Base-by-base conservation (phyloP, 352 stramenopile species). In the Pythium chondricola region DNA sequence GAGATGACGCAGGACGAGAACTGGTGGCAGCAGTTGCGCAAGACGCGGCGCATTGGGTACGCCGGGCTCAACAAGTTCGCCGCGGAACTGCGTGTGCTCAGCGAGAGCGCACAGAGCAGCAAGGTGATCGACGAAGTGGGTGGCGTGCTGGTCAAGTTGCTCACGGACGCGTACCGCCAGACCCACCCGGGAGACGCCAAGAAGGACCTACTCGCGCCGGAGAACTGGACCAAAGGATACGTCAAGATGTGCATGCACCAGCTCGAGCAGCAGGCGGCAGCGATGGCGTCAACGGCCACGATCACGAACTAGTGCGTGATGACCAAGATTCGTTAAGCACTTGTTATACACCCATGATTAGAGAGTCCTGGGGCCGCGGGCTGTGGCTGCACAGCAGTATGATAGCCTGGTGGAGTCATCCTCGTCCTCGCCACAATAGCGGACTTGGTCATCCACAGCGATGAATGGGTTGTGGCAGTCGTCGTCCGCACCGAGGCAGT, bases 21-120 rank as follows among this genome's bases (percentile, higher is more conserved):
- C 7, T 88, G 76, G 76, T 88, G 76, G 74, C 67, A 84, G 32
- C 52, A 61, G 6, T 59, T 85, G 30, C 44, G 48, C 40, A 59
- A 67, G 58, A 63, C 55, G 25, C 83, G 72, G 42, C 60, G 58
- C 13, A 46, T 88, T 40, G 78, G 78, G 16, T 83, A 69, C 45
- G 69, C 63, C 4, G 81, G 78, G 13, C 43, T 83, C 24, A 89
- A 84, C 65, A 76, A 71, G 43, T 84, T 90, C 30, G 57, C 88
- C 17, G 78, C 66, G 2, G 81, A 93, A 46, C 47, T 90, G 4
- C 63, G 67, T 2, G 62, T 81, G 10, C 50, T 90, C 27, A 61
- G 46, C 10, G 40, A 77, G 26, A 69, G 73, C 27, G 49, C 61
- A 20, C 61, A 72, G 16, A 16, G 45, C 4, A 71, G 61, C 9